Conservation (phyloP, 352 stramenopile species). For the Phytophthora fragariaefolia region DNA sequence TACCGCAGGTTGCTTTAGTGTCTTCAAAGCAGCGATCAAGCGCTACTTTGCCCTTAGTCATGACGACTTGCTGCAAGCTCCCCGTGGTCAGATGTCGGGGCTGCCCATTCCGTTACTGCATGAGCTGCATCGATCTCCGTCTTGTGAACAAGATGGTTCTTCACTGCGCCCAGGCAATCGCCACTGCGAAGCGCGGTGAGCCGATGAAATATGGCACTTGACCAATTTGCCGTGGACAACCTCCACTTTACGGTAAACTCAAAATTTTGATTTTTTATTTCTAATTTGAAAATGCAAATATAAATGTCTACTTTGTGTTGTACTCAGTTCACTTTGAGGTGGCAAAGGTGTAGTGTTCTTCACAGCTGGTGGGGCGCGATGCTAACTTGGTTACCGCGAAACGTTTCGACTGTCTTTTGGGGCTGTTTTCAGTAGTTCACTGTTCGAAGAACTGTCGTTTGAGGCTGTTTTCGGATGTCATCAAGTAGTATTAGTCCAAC, state of each 20-base stretch:
- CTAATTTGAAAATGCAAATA: too few species aligned
- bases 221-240: not conserved
- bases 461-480: too few species aligned
- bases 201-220: constrained; percentile 2
- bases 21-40: constrained; percentile 2
- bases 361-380: too few species aligned
- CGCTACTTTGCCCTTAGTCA: not conserved
- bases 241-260: not conserved
- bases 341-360: too few species aligned
- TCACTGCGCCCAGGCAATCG: not conserved
- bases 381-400: too few species aligned
- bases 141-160: not conserved
- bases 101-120: not conserved
- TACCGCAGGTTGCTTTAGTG: not conserved
- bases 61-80: not conserved
- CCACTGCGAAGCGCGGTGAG: constrained; percentile 1
- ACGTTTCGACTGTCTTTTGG: too few species aligned
- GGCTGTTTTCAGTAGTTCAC: too few species aligned
- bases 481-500: too few species aligned
- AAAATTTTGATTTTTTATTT: too few species aligned
- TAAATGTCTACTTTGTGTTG: too few species aligned
- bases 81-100: not conserved
- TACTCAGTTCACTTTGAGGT: too few species aligned
- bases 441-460: too few species aligned
- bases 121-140: not conserved